Conservation (phyloP, 2,329 filamentous ascomycete genomes). For the Apiospora arundinis region DNA sequence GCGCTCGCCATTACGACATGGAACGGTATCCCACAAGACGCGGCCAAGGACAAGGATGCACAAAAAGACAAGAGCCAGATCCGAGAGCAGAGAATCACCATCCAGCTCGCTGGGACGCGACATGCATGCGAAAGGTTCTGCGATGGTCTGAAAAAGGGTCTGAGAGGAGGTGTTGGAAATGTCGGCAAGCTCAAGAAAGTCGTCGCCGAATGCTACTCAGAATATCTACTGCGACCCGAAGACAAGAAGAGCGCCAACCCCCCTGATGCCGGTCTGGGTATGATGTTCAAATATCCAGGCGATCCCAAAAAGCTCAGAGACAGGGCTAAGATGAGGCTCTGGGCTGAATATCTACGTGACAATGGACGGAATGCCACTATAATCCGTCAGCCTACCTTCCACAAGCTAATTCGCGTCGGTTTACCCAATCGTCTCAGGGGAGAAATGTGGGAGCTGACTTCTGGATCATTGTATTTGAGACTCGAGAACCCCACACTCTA, state of each 20-base stretch:
- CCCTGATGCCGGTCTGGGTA: conserved; percentile 92
- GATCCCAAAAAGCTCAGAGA: conserved; percentile 94
- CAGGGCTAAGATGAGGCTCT: conserved; percentile 94
- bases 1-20: conserved; percentile 94
- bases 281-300: conserved; percentile 92
- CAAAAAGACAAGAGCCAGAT: conserved; percentile 48
- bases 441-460: conserved; percentile 95
- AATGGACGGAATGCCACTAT: conserved; percentile 93
- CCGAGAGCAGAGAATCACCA: conserved; percentile 83
- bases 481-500: conserved; percentile 87
- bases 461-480: conserved; percentile 86
- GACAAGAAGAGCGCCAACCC: conserved; percentile 67
- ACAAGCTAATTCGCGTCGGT: conserved; percentile 95
- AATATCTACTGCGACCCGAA: conserved; percentile 74
- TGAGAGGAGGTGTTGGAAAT: conserved; percentile 86
- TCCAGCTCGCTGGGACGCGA: conserved; percentile 88
- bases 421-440: conserved; percentile 91
- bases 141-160: conserved; percentile 89
- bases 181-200: conserved; percentile 85
- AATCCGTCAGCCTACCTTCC: conserved; percentile 94
- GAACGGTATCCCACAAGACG: conserved; percentile 73
- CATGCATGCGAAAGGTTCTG: conserved; percentile 94
- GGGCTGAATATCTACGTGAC: conserved; percentile 95
- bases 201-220: conserved; percentile 86
- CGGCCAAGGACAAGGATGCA: conserved; percentile 48